Conservation (phyloP, 345 rosid genomes). For the Noccaea bulbosa region DNA sequence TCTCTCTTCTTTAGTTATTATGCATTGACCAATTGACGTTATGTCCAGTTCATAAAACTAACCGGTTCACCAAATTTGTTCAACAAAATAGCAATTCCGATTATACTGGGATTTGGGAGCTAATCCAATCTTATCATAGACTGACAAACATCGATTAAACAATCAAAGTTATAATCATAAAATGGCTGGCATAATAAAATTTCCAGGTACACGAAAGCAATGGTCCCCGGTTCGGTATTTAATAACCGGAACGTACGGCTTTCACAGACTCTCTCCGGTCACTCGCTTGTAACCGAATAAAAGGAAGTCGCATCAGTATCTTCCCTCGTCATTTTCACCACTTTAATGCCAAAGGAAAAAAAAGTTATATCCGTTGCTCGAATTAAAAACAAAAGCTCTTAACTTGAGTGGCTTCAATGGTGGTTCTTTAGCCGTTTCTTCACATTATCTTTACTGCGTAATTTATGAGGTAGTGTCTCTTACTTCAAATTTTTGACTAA, state of each 20-base stretch:
- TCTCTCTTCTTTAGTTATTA: background rate
- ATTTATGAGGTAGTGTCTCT: conserved; percentile 15
- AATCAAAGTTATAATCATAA: background rate
- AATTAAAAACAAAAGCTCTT: conserved; percentile 21
- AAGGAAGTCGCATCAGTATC: conserved; percentile 33
- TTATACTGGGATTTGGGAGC: background rate
- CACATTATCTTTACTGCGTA: conserved; percentile 25
- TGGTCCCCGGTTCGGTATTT: conserved; percentile 41
- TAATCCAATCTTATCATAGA: background rate
- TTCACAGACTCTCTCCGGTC: conserved; percentile 29
- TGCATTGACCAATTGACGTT: conserved; percentile 12
- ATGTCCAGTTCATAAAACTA: conserved; percentile 23
- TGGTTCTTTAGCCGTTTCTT: conserved; percentile 14
- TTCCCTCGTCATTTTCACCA: conserved; percentile 39
- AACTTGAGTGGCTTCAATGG: conserved; percentile 36
- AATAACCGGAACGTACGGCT: conserved; percentile 28
- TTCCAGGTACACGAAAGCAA: background rate
- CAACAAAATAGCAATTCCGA: background rate
- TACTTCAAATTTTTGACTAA: background rate
- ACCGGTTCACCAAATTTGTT: background rate
- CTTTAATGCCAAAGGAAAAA: conserved; percentile 7
- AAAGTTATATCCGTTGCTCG: conserved; percentile 43
- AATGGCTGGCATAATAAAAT: conserved; percentile 6
- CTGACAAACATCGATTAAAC: background rate
- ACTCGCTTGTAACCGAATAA: conserved; percentile 32